Base-by-base conservation (phyloP, 1,284 basidiomycete genomes). In the Malassezia sp. region DNA sequence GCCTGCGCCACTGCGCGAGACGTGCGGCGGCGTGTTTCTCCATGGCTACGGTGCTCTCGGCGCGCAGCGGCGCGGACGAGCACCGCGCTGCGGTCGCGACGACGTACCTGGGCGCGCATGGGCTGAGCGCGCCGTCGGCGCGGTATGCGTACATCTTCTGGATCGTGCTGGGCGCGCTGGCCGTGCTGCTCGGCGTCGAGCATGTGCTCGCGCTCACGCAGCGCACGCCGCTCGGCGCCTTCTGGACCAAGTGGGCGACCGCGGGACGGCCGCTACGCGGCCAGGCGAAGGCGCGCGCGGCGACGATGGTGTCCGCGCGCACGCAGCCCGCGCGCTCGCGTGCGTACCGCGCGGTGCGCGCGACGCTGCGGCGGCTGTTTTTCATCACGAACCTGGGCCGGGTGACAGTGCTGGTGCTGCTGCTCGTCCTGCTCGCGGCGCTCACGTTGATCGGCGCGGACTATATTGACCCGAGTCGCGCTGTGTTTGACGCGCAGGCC, bases 371-470 rank as follows among this genome's bases (percentile, higher is more conserved):
- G n/a, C 41, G 49, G 22, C 51, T 60, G 21, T 44, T 61, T 35
- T 49, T 56, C 23, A 59, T 62, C 26, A 56, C 63, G 12, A 55
- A 57, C 38, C 53, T 62, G 21, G 60, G 63, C 17, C 43, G 55
- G 15, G 17, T 63, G 10, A 17, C 32, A 9, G 39, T 63, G 18
- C 49, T 64, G 6, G 49, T 66, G n/a, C 50, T 57, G 42, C 54
- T 57, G 44, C 39, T 67, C 38, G 22, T 65, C 3, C 56, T 59
- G 2, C 39, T 67, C 0, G 43, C 64, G 42, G 39, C 54, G 6
- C 43, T 70, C 45, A 67, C 65, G 8, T 42, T 83, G 46, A 71
- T 80, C 14, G 85, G 85, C 10, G 78, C 81, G 9, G 84, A 87
- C 71, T 84, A 85, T 63, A 75, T 86, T 57, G 74, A 76, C 0